A percentile compares a stretch with the other conserved stretches of the same genome.
phyloP scores from a whole-genome alignment of 2,329 filamentous ascomycete species.

The Xylaria sp. region DNA sequence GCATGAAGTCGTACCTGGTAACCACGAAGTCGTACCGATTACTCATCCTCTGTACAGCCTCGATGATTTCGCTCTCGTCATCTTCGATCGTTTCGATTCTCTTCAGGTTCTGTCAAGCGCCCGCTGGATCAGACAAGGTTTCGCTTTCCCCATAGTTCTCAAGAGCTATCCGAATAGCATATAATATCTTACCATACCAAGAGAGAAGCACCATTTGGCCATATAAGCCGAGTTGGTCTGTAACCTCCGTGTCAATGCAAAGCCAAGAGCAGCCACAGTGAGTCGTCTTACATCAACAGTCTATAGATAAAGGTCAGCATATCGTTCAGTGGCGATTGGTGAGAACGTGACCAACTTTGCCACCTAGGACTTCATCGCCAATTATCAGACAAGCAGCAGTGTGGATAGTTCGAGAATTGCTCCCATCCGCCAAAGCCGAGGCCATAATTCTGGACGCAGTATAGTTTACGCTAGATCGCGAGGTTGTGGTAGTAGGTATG shows the following conservation, averaged over 20 bases:
- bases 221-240: slow-evolving; percentile 73
- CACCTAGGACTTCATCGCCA: slow-evolving; percentile 94
- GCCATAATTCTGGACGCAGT: slow-evolving; percentile 56
- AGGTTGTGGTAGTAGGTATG: slow-evolving; percentile 53
- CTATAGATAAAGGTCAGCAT: slow-evolving; percentile 38
- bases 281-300: slow-evolving; percentile 47
- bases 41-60: slow-evolving; percentile 89
- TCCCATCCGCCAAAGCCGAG: slow-evolving; percentile 62
- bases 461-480: slow-evolving; percentile 45
- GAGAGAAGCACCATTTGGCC: slow-evolving; percentile 72
- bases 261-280: background rate
- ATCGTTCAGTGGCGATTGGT: background rate
- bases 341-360: slow-evolving; percentile 74
- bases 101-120: slow-evolving; percentile 71
- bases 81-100: slow-evolving; percentile 93
- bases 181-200: slow-evolving; percentile 65
- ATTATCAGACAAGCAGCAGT: slow-evolving; percentile 95
- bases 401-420: slow-evolving; percentile 76
- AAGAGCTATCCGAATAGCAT: background rate
- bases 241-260: slow-evolving; percentile 31
- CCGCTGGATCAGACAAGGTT: slow-evolving; percentile 12
- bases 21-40: slow-evolving; percentile 92
- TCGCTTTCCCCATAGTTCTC: background rate
- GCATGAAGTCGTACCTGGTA: slow-evolving; percentile 66
- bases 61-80: slow-evolving; percentile 88